Conservation (phyloP, 306 rosid species). For the Sicyos baderoa region DNA sequence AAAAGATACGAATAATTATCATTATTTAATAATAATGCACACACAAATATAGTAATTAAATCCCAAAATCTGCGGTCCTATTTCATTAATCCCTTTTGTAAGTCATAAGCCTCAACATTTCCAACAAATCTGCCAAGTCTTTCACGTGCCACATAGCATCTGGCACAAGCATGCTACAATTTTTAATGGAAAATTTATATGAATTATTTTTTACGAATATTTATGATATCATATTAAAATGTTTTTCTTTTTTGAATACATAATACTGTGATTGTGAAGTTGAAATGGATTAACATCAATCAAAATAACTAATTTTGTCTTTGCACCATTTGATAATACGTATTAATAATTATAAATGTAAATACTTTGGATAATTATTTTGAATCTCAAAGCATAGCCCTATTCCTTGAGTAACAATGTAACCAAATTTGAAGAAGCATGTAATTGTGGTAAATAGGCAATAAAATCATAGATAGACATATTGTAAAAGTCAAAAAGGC, state of each 20-base stretch:
- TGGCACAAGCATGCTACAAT: not conserved
- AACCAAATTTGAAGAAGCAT: no score
- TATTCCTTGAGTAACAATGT: no score
- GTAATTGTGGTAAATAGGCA: not conserved
- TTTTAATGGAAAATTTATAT: no score
- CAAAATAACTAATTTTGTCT: no score
- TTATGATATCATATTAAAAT: no score
- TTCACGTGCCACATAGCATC: slow-evolving; percentile 4
- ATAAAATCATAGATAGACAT: not conserved
- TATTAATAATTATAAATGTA: no score
- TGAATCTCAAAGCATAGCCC: not conserved
- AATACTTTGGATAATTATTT: no score
- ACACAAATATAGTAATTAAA: not conserved
- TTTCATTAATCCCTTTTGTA: slow-evolving; percentile 1
- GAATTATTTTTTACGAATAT: no score
- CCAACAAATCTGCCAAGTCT: not conserved
- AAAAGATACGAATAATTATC: not conserved
- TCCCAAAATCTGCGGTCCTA: not conserved
- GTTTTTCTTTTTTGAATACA: no score
- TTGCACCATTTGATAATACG: no score
- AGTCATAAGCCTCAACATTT: not conserved
- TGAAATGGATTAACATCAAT: no score
- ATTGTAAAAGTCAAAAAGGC: slow-evolving; percentile 12
- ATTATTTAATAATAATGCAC: not conserved
- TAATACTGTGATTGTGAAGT: no score